Conservation (phyloP, 768 basidiomycete species). For the Hericium erinaceus region DNA sequence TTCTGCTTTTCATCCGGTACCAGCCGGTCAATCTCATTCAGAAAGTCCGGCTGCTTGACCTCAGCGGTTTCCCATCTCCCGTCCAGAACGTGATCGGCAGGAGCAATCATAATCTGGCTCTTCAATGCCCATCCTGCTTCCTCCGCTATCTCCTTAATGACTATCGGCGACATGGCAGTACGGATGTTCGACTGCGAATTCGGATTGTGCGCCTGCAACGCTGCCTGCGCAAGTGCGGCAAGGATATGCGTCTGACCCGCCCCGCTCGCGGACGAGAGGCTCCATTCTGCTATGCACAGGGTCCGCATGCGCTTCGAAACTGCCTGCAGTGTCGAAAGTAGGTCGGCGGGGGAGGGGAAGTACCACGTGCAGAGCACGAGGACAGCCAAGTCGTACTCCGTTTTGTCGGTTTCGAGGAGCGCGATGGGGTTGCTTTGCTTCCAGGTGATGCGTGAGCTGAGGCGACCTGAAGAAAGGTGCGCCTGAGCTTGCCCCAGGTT, state of each 20-base stretch:
- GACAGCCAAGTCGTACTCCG: constrained; percentile 24
- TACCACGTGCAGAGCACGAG: constrained; percentile 31
- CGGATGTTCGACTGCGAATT: constrained; percentile 25
- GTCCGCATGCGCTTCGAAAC: constrained; percentile 18
- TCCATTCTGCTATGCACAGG: constrained; percentile 28
- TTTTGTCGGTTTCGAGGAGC: constrained; percentile 16
- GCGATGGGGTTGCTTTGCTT: constrained; percentile 22
- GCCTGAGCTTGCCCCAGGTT: constrained; percentile 30
- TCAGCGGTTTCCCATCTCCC: constrained; percentile 27
- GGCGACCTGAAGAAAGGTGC: constrained; percentile 19
- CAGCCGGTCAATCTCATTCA: constrained; percentile 16
- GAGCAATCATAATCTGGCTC: constrained; percentile 17
- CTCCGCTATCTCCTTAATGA: constrained; percentile 20
- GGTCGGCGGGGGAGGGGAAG: constrained; percentile 25
- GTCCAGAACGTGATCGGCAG: constrained; percentile 21
- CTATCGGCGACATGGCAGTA: constrained; percentile 25
- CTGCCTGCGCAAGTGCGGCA: constrained; percentile 27
- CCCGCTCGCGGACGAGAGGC: constrained; percentile 18
- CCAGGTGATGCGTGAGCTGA: constrained; percentile 29
- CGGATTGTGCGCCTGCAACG: constrained; percentile 25
- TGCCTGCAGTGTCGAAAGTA: constrained; percentile 21
- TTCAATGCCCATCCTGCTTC: constrained; percentile 17
- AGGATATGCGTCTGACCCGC: constrained; percentile 24
- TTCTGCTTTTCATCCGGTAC: constrained; percentile 25
- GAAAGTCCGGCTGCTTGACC: constrained; percentile 17